These are phyloP conservation scores for Dillenia suffruticosa DNA, from an alignment of 164 flowering plant species.

Conservation along the genomic window DNA sequence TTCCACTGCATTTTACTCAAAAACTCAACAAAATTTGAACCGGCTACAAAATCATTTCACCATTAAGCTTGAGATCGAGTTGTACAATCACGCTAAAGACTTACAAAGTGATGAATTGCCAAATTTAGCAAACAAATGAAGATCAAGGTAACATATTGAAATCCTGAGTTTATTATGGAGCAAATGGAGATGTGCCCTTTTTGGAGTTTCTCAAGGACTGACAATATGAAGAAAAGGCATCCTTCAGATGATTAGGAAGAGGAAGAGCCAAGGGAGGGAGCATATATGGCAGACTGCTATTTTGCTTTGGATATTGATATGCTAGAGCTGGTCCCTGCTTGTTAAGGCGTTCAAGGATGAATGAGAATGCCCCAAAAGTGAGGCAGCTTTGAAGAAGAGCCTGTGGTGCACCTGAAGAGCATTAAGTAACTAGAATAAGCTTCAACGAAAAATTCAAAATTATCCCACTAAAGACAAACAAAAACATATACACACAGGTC, in stretches of 20 bases:
- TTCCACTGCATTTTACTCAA: too few relatives aligned
- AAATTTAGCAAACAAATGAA: background rate
- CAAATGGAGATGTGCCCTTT: conserved; percentile 13
- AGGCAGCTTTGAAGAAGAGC: conserved; percentile 78
- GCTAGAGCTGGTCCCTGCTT: conserved; percentile 82
- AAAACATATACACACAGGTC: too few relatives aligned
- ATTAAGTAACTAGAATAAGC: background rate
- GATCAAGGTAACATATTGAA: background rate
- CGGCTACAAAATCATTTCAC: too few relatives aligned
- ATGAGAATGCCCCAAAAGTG: conserved; percentile 84
- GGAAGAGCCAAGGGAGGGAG: conserved; percentile 57
- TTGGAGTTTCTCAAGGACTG: conserved; percentile 38
- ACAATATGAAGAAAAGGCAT: conserved; percentile 56
- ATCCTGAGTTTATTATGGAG: conserved; percentile 7
- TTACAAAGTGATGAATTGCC: too few relatives aligned
- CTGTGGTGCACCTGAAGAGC: conserved; percentile 71
- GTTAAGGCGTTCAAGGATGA: conserved; percentile 66
- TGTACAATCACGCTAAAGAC: too few relatives aligned
- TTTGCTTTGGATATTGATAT: conserved; percentile 20
- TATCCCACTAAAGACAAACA: too few relatives aligned
- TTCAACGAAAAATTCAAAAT: background rate
- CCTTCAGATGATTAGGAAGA: conserved; percentile 62
- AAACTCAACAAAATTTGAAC: too few relatives aligned
- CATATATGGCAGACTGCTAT: conserved; percentile 2
- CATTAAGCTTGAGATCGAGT: too few relatives aligned